Evolutionary conservation across 108 stramenopile genomes (phyloP), one percentile per base, ranked within the genome.

Genomic region (Phaeodactylum tricornutum): DNA sequence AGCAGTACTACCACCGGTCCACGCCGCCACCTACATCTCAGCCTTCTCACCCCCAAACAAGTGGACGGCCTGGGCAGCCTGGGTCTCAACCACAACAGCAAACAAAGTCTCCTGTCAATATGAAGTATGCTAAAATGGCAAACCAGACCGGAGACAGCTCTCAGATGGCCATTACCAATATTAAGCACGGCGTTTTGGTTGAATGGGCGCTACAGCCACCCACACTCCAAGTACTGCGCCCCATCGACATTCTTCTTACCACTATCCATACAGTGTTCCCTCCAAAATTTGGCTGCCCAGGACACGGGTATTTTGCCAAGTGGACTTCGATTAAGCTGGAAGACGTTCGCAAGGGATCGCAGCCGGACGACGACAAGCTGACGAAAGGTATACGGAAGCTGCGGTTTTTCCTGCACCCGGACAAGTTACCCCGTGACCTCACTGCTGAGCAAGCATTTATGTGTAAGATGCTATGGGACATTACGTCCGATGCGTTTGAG

Each of bases 201-300:
- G 54, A 80, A 49, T 90, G 88, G 88, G 88, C 84, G 15, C 43
- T 90, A 24, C 75, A 69, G 43, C 88, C 88, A 31, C 88, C 88
- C 15, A 62, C 70, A 24, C 59, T 79, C 39, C 77, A 83, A 39
- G 48, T 69, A 33, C 58, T 90, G 7, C 69, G 75, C 20, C 78
- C 81, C 1, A 83, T 90, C 32, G 67, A 77, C 50, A 65, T 58
- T 27, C 55, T 90, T 6, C 46, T 90, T 17, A 53, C 63, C 30
- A 67, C 66, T 2, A 83, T 90, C 23, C 88, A 90, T 55, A 69
- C 55, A 23, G 82, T 80, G 6, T 83, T 81, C 61, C 88, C 88
- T 50, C 88, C 88, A 12, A 70, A 74, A 0, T 69, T 70, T 43
- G 79, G 79, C 9, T 74, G 85, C 16, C 44, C 79, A 2, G 51